phyloP scores from a whole-genome alignment of 306 rosid species.

The Quillaja saponaria region DNA sequence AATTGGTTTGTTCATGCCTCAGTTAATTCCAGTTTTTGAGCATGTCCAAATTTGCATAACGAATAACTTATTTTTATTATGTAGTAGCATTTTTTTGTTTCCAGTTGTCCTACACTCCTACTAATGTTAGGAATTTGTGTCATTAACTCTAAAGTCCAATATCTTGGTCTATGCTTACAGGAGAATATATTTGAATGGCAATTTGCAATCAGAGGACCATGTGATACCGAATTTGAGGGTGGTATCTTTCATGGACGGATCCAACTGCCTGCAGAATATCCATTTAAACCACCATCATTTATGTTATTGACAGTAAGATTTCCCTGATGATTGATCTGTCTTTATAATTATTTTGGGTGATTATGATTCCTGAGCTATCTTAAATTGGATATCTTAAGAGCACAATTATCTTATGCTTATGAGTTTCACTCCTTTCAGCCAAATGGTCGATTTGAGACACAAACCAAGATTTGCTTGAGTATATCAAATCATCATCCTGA shows the following conservation, averaged over 20 bases:
- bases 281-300: conserved; percentile 90
- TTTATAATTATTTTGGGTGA: neutral
- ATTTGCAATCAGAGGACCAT: conserved; percentile 79
- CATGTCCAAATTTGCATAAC: neutral
- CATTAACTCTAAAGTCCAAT: neutral
- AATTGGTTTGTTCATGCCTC: neutral
- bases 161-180: conserved; percentile 39
- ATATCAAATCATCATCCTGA: conserved; percentile 97
- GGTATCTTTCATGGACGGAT: conserved; percentile 89
- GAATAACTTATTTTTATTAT: neutral
- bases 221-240: conserved; percentile 79
- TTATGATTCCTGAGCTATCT: conserved; percentile 7
- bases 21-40: no score
- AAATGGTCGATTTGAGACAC: conserved; percentile 94
- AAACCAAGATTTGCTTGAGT: conserved; percentile 95
- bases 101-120: no score
- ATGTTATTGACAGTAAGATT: conserved; percentile 73
- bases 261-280: conserved; percentile 83
- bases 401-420: conserved; percentile 25
- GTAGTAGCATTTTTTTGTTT: neutral
- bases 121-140: no score
- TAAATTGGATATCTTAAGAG: conserved; percentile 3
- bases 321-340: conserved; percentile 8
- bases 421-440: conserved; percentile 53
- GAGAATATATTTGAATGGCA: conserved; percentile 97